Conservation (phyloP, 2,329 filamentous ascomycete species). For the Cladosporium sp. region DNA sequence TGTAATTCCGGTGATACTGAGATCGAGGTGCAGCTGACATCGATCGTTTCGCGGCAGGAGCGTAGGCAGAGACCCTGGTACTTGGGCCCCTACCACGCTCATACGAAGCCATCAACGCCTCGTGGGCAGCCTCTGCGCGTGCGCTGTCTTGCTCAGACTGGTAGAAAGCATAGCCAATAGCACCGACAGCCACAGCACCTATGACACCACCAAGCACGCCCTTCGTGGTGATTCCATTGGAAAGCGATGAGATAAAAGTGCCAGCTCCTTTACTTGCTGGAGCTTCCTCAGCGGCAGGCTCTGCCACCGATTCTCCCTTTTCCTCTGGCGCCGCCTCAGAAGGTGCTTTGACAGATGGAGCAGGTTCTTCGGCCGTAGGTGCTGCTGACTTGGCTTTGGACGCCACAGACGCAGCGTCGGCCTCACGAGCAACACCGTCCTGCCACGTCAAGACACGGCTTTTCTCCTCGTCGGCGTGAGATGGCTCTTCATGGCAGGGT, state of each 20-base stretch:
- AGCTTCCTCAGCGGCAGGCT: background rate
- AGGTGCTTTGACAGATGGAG: background rate
- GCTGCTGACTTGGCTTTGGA: conserved; percentile 1
- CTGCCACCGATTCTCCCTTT: background rate
- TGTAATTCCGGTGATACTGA: conserved; percentile 38
- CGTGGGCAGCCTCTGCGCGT: conserved; percentile 42
- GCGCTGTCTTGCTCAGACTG: conserved; percentile 52
- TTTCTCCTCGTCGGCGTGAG: conserved; percentile 2
- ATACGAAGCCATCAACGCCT: conserved; percentile 26
- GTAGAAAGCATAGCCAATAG: conserved; percentile 15
- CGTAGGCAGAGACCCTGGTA: conserved; percentile 5
- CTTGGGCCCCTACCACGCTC: conserved; percentile 6
- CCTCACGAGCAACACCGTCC: conserved; percentile 12
- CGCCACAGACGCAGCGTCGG: conserved; percentile 4
- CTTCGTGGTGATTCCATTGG: conserved; percentile 4
- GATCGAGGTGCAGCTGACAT: conserved; percentile 17
- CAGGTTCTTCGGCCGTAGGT: background rate
- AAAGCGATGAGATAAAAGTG: background rate
- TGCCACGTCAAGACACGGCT: conserved; percentile 18
- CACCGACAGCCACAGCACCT: conserved; percentile 13
- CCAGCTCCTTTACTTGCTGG: background rate
- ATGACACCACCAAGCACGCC: conserved; percentile 13
- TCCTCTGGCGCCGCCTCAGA: background rate
- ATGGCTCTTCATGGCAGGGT: background rate
- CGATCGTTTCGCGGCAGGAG: conserved; percentile 10